Evolutionary conservation across 345 rosid genomes (phyloP), one percentile per base, ranked within the genome.

Genomic region (Bruguiera parviflora): DNA sequence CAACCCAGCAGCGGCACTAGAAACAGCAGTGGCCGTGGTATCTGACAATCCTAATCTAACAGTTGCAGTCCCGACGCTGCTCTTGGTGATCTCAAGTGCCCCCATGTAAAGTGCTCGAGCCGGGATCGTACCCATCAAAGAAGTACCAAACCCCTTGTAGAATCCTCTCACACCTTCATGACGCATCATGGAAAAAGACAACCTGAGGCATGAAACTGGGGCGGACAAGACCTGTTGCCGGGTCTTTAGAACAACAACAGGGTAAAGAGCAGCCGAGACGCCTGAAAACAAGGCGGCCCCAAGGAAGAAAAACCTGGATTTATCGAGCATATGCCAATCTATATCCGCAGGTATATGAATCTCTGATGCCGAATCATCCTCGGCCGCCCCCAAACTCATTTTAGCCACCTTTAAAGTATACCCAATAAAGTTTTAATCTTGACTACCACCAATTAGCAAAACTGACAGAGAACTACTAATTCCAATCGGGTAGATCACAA

Each of bases 301-400:
- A 31, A 93, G 74, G 68, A 89, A 74, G 84, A 93, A 93, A 80
- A 93, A 93, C 84, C 79, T 91, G 4, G 97, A 94, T 71, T 94
- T 94, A 65, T 91, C 98, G 20, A 94, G 91, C 97, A 88, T 94
- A 69, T 94, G 95, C 98, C 98, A 94, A 71, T 91, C 91, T 28
- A 91, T 77, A 73, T 89, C 98, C 13, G 97, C 92, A 5, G 98
- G 96, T 55, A 91, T 55, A 60, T 84, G 87, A 78, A 89, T 85
- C 82, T 88, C 94, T 32, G 92, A 75, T 1, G 89, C 82, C 74
- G 96, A 81, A 73, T 84, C 88, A 66, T 93, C 91, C 83, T 91
- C 96, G 71, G 92, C 84, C 43, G 94, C 77, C 24, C 89, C 53
- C 59, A 93, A 74, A 82, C 92, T 93, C 97, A 91, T 93, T 78